Conservation (phyloP, 2,329 filamentous ascomycete genomes). For the Hypoxylon sp. region DNA sequence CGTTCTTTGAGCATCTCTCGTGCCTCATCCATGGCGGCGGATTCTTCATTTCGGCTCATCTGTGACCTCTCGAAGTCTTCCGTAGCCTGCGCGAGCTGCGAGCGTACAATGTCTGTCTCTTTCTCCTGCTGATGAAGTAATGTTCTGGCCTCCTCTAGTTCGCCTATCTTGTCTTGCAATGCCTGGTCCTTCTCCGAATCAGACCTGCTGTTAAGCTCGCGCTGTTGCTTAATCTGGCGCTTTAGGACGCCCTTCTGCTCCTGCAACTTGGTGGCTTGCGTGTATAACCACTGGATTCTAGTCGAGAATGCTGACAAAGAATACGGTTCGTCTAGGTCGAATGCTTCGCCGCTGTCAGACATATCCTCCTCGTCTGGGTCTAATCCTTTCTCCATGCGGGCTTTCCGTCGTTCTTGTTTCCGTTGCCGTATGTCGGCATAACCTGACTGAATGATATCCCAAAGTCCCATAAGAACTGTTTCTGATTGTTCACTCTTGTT, state of each 20-base stretch:
- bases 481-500: constrained; percentile 70
- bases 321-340: constrained; percentile 73
- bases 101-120: constrained; percentile 59
- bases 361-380: constrained; percentile 72
- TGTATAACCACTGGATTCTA: constrained; percentile 84
- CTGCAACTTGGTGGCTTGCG: constrained; percentile 80
- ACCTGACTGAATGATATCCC: constrained; percentile 70
- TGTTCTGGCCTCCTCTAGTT: constrained; percentile 63
- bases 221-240: constrained; percentile 94
- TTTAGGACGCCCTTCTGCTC: constrained; percentile 92
- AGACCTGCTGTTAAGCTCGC: constrained; percentile 90
- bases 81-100: constrained; percentile 65
- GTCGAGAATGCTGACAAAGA: constrained; percentile 81
- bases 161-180: constrained; percentile 70
- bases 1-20: constrained; percentile 61
- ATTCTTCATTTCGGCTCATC: constrained; percentile 54
- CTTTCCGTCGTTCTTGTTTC: constrained; percentile 67
- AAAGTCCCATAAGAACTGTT: constrained; percentile 66
- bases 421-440: constrained; percentile 69
- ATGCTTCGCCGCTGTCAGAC: constrained; percentile 74
- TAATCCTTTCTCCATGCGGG: constrained; percentile 70
- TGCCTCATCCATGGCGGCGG: constrained; percentile 55
- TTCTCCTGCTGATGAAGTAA: constrained; percentile 53
- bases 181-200: constrained; percentile 79
- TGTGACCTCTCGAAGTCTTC: constrained; percentile 63